phyloP scores from a whole-genome alignment of 1,284 basidiomycete genomes.

The Singerocomus inundabilis region DNA sequence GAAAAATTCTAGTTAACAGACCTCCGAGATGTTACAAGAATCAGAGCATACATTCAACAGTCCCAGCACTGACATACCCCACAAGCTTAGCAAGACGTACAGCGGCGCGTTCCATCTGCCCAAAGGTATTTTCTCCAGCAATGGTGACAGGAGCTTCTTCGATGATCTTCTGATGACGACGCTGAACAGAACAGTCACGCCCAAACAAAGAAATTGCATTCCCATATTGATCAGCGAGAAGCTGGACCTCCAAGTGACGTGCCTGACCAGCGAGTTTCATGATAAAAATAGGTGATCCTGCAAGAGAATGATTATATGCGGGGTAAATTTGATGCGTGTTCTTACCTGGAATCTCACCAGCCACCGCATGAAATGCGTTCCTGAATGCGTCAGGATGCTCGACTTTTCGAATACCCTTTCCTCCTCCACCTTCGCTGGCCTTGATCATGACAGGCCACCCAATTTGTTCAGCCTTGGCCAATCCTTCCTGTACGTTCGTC shows the following conservation, averaged over 20 bases:
- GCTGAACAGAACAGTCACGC: slow-evolving; percentile 99
- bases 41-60: slow-evolving; percentile 82
- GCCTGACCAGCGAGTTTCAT: slow-evolving; percentile 99
- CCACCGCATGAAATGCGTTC: slow-evolving; percentile 91
- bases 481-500: slow-evolving; percentile 85
- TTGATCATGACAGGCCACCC: slow-evolving; percentile 99
- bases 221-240: slow-evolving; percentile 98
- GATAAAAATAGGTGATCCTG: slow-evolving; percentile 98
- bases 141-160: slow-evolving; percentile 99
- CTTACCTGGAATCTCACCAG: slow-evolving; percentile 94
- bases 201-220: slow-evolving; percentile 99
- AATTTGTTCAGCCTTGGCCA: slow-evolving; percentile 82
- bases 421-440: slow-evolving; percentile 98
- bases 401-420: slow-evolving; percentile 97
- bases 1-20: slow-evolving; percentile 8
- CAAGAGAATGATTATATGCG: slow-evolving; percentile 15
- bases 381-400: slow-evolving; percentile 85
- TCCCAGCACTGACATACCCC: slow-evolving; percentile 98
- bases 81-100: slow-evolving; percentile 97
- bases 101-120: slow-evolving; percentile 98
- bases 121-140: slow-evolving; percentile 86
- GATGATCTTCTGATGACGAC: slow-evolving; percentile 99
- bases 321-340: slow-evolving; percentile 15
- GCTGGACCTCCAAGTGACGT: slow-evolving; percentile 97
- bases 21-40: neutral